Evolutionary conservation across 805 yeast species (phyloP).

Genomic region (Candida sithepensis): DNA sequence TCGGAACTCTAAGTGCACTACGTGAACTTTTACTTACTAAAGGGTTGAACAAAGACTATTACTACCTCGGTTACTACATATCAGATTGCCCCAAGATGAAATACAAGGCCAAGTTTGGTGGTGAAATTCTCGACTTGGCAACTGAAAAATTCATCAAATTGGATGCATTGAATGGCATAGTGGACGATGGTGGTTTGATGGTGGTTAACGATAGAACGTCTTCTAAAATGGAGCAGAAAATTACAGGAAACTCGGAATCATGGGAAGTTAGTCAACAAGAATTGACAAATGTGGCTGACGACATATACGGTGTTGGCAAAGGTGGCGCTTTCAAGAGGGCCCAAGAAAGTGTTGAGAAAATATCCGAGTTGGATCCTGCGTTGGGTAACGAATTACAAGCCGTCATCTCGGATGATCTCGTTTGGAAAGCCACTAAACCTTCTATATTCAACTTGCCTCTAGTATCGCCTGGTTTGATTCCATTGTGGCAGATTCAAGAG

Average conservation of each 20-base stretch:
- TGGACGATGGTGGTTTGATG: constrained; percentile 23
- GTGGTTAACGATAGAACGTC: not conserved
- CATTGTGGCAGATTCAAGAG: constrained; percentile 42
- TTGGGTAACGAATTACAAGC: constrained; percentile 8
- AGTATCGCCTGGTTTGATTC: constrained; percentile 49
- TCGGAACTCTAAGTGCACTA: constrained; percentile 77
- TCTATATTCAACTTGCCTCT: constrained; percentile 31
- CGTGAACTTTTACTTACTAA: constrained; percentile 59
- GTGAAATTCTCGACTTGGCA: constrained; percentile 59
- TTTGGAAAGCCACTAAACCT: constrained; percentile 8
- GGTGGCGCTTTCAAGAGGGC: constrained; percentile 27
- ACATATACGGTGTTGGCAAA: constrained; percentile 36
- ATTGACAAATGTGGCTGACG: constrained; percentile 31
- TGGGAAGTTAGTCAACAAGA: constrained; percentile 7
- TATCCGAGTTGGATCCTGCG: not conserved
- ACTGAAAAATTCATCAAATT: constrained; percentile 42
- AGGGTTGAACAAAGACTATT: constrained; percentile 47
- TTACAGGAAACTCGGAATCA: not conserved
- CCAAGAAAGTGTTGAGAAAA: not conserved
- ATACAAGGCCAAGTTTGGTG: constrained; percentile 77
- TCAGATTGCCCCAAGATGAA: constrained; percentile 79
- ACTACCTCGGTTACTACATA: constrained; percentile 78
- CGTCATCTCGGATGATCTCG: constrained; percentile 11
- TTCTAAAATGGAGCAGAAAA: not conserved
- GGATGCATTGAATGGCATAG: constrained; percentile 25